Base-by-base conservation (phyloP, 2,329 filamentous ascomycete genomes). In the Zopfia rhizophila region DNA sequence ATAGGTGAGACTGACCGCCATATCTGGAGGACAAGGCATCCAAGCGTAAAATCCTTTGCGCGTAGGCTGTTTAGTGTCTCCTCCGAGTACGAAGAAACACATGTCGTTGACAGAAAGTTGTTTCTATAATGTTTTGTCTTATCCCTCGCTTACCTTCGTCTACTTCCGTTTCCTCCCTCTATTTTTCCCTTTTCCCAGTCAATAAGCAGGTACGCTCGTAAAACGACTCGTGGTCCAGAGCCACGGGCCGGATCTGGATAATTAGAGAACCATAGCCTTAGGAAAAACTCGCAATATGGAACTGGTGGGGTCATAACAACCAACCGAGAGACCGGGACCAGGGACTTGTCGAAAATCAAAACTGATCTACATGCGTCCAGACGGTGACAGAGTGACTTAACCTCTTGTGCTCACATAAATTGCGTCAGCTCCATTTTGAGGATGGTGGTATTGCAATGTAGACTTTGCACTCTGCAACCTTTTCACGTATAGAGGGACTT, bases 261-360 rank as follows among this genome's bases (percentile, higher is more conserved):
- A 63, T 58, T 51, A 39, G 45, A 53, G 48, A 44, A 48, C 60
- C 48, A 36, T 41, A 48, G 19, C 39, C 35, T 42, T 14, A 24
- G 54, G 38, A 57, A 48, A 47, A 35, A 32, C 24, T 43, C 43
- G 46, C 31, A 27, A 39, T 47, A 53, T 54, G 49, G 58, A 59
- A 60, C 54, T 39, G 45, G 56, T 59, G 54, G 58, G 52, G 45
- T 42, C 48, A 53, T 39, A 42, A 64, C 59, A 56, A 56, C 48
- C 61, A 63, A 57, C 62, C 63, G 60, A 61, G 47, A 41, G 47
- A 51, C 58, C 45, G 55, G 64, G 60, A 63, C 55, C 55, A 38
- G 56, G 43, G 51, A 39, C 40, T 27, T 12, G n/a, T 35, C 44
- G 42, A 37, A 33, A 41, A 36, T 47, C 41, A 55, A 45, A 46